Conservation (phyloP, 2,329 filamentous ascomycete species). For the Fusarium verticillioides region DNA sequence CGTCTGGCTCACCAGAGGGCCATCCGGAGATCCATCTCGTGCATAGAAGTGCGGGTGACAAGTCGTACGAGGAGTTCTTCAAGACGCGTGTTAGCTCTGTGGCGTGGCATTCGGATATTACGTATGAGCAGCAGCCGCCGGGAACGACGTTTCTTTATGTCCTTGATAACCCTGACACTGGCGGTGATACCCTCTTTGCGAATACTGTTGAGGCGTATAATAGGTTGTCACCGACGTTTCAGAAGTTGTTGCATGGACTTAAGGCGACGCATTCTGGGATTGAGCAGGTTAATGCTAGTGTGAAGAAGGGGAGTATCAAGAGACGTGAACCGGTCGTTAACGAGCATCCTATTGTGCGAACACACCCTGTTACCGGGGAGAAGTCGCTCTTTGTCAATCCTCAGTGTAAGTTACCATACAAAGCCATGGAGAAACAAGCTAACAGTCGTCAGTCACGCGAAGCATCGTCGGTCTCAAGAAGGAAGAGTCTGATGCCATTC, state of each 20-base stretch:
- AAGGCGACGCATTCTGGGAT: slow-evolving; percentile 83
- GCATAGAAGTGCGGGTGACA: slow-evolving; percentile 69
- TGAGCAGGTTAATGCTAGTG: slow-evolving; percentile 80
- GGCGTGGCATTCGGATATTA: slow-evolving; percentile 90
- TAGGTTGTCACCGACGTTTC: slow-evolving; percentile 81
- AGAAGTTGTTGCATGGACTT: slow-evolving; percentile 82
- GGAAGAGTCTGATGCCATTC: slow-evolving; percentile 81
- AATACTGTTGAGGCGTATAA: slow-evolving; percentile 85
- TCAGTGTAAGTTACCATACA: slow-evolving; percentile 69
- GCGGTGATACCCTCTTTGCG: slow-evolving; percentile 86
- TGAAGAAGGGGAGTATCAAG: slow-evolving; percentile 74
- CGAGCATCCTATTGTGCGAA: slow-evolving; percentile 81
- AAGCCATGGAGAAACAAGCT: neutral
- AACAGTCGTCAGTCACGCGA: slow-evolving; percentile 71
- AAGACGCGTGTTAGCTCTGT: slow-evolving; percentile 78
- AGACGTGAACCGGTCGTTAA: slow-evolving; percentile 79
- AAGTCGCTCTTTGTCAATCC: slow-evolving; percentile 87
- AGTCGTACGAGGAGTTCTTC: slow-evolving; percentile 69
- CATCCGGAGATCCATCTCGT: slow-evolving; percentile 82
- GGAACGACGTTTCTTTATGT: slow-evolving; percentile 91
- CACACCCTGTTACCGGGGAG: slow-evolving; percentile 84
- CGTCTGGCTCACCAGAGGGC: slow-evolving; percentile 78
- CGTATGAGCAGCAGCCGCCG: slow-evolving; percentile 88
- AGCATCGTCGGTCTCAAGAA: slow-evolving; percentile 86
- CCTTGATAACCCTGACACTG: slow-evolving; percentile 81